Conservation (phyloP, 768 basidiomycete species). For the Amanita pallidorosea region DNA sequence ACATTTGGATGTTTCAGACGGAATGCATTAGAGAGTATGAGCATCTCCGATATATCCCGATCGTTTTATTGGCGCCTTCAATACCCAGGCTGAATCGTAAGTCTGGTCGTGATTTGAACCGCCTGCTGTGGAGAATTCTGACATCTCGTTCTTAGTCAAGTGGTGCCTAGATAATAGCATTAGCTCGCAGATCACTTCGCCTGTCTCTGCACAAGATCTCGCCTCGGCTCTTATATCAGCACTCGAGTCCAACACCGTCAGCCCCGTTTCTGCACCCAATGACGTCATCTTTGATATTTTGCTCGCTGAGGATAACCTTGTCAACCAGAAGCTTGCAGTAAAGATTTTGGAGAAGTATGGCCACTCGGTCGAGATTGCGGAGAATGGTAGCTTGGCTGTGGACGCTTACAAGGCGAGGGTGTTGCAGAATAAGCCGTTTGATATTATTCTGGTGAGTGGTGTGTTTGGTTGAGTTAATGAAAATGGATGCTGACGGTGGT, state of each 20-base stretch:
- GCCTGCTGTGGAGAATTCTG: constrained; percentile 4
- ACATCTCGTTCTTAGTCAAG: constrained; percentile 49
- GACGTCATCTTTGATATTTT: constrained; percentile 87
- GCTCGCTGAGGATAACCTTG: constrained; percentile 93
- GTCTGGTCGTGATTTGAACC: constrained; percentile 14
- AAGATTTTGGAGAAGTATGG: constrained; percentile 96
- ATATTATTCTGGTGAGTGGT: constrained; percentile 74
- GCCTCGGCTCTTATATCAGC: constrained; percentile 89
- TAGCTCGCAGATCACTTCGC: constrained; percentile 88
- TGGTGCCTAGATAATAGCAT: constrained; percentile 97
- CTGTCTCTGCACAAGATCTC: constrained; percentile 80
- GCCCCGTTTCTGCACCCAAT: constrained; percentile 75
- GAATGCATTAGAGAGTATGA: constrained; percentile 87
- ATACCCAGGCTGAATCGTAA: constrained; percentile 67
- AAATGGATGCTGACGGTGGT: constrained; percentile 1
- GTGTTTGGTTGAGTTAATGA: background rate
- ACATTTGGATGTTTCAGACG: constrained; percentile 37
- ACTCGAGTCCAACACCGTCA: constrained; percentile 89
- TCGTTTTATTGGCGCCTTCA: constrained; percentile 79
- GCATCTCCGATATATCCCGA: constrained; percentile 92
- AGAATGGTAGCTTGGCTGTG: constrained; percentile 90
- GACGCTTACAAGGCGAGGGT: constrained; percentile 82
- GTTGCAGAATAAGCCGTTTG: constrained; percentile 63
- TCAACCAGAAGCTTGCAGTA: constrained; percentile 92
- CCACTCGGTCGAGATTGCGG: constrained; percentile 91